A percentile compares a stretch with the other conserved stretches of the same genome.
Conservation (phyloP, 2,329 filamentous ascomycete species). For the Aureobasidium sp. region DNA sequence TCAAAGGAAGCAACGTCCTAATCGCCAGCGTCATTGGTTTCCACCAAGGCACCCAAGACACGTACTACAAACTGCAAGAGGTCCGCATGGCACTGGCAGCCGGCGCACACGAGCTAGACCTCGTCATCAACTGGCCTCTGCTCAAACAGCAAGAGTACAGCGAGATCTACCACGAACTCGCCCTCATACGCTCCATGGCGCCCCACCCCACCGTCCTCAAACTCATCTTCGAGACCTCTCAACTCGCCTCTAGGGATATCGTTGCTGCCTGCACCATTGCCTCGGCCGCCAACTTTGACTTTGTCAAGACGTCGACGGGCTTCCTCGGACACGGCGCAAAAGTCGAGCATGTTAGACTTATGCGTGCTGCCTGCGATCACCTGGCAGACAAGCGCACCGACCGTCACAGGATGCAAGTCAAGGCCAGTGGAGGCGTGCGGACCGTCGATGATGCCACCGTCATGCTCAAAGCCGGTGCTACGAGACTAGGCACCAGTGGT, state of each 20-base stretch:
- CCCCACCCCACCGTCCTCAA: slow-evolving; percentile 41
- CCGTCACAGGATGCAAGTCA: slow-evolving; percentile 42
- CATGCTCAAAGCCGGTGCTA: slow-evolving; percentile 53
- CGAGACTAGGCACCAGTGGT: slow-evolving; percentile 49
- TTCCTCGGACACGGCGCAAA: slow-evolving; percentile 51
- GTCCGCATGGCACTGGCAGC: slow-evolving; percentile 41
- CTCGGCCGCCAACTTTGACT: slow-evolving; percentile 49
- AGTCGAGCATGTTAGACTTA: slow-evolving; percentile 47
- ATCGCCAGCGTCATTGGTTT: slow-evolving; percentile 55
- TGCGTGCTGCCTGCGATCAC: slow-evolving; percentile 43
- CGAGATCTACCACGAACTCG: slow-evolving; percentile 47
- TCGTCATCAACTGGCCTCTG: slow-evolving; percentile 50
- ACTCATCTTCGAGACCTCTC: slow-evolving; percentile 54
- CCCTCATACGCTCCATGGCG: slow-evolving; percentile 44
- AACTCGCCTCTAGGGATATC: slow-evolving; percentile 43
- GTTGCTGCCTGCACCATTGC: slow-evolving; percentile 48
- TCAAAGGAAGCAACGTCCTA: slow-evolving; percentile 42
- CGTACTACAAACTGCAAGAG: slow-evolving; percentile 46
- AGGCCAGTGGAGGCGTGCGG: slow-evolving; percentile 53
- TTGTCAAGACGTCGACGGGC: slow-evolving; percentile 55
- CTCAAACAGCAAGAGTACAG: slow-evolving; percentile 38
- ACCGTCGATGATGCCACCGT: slow-evolving; percentile 43
- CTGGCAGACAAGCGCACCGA: slow-evolving; percentile 22
- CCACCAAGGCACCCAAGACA: slow-evolving; percentile 51
- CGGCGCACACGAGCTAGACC: slow-evolving; percentile 52